Evolutionary conservation across 495 filamentous ascomycete genomes (phyloP), one percentile per base, ranked within the genome.

Genomic region (Hyaloscypha variabilis): DNA sequence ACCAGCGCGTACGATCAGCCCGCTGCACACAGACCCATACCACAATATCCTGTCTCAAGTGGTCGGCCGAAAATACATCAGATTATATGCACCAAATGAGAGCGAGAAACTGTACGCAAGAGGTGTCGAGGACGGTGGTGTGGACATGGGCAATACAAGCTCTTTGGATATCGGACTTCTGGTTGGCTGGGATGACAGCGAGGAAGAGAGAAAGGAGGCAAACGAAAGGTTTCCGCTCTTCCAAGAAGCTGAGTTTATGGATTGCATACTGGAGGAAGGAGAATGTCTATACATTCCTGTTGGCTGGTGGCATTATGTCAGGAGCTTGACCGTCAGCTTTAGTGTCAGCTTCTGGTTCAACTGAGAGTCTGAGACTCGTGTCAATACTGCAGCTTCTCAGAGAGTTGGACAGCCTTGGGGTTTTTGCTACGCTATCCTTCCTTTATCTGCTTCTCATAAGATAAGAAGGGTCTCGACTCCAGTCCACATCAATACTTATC

Each of bases 321-420:
- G 90, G 67, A 91, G 91, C 39, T 71, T 97, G 74, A 91, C 84
- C 61, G 89, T 89, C 36, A 97, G 95, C 66, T 91, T 96, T 67
- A 98, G 96, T 72, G 94, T 98, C 39, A 98, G 93, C 75, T 99
- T 97, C 74, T 99, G 95, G 95, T 99, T 94, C 92, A 90, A 91
- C 72, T 92, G 74, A 79, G 13, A 29, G 46, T 36, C 31, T 6
- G 13, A 36, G 31, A 13, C 13, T 5, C 31, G n/a, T n/a, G n/a
- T 36, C 31, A 36, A 36, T 36, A 6, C 10, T 17, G 13, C 39
- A 17, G 6, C 13, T 17, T 4, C 1, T 17, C 39, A 46, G 39
- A 34, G 31, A 6, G 31, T 34, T 34, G 31, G 31, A 34, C 6
- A 13, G 13, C 31, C 8, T 34, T 13, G 31, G 13, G 31, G 31